These are phyloP conservation scores for Yamadazyma nakazawae DNA, from an alignment of 805 yeast genomes.

Conservation along the genomic window DNA sequence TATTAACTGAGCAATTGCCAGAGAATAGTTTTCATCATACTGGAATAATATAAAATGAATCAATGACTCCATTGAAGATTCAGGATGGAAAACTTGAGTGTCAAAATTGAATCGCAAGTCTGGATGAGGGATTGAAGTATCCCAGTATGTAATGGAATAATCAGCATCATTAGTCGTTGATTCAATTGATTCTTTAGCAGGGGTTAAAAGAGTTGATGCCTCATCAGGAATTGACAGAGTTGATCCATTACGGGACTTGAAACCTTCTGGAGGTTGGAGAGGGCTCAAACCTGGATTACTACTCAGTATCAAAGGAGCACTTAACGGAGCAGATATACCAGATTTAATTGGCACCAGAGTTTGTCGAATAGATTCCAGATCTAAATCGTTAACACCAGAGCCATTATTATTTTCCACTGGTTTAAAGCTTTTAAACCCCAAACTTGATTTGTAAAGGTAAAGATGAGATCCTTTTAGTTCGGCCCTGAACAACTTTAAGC, in stretches of 20 bases:
- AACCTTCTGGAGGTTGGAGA: constrained; percentile 12
- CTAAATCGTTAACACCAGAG: background rate
- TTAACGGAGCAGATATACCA: constrained; percentile 3
- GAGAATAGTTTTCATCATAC: constrained; percentile 11
- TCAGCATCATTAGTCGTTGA: constrained; percentile 4
- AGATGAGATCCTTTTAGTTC: constrained; percentile 69
- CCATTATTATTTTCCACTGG: background rate
- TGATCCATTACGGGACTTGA: constrained; percentile 17
- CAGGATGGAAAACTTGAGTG: constrained; percentile 39
- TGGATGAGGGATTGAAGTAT: constrained; percentile 34
- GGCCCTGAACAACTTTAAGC: constrained; percentile 53
- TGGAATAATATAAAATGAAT: constrained; percentile 64
- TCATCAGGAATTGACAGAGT: constrained; percentile 10
- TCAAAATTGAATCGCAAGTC: constrained; percentile 44
- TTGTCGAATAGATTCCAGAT: constrained; percentile 9
- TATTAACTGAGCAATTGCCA: constrained; percentile 18
- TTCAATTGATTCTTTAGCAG: constrained; percentile 3
- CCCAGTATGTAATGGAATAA: constrained; percentile 21
- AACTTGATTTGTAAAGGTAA: constrained; percentile 55
- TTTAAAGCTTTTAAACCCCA: constrained; percentile 36
- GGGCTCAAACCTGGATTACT: constrained; percentile 2
- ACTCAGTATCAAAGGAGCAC: constrained; percentile 6
- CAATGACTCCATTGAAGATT: constrained; percentile 63
- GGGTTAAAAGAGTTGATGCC: background rate
- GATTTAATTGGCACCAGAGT: background rate